phyloP scores from a whole-genome alignment of 208 protist species.

The Acanthamoeba sp. region DNA sequence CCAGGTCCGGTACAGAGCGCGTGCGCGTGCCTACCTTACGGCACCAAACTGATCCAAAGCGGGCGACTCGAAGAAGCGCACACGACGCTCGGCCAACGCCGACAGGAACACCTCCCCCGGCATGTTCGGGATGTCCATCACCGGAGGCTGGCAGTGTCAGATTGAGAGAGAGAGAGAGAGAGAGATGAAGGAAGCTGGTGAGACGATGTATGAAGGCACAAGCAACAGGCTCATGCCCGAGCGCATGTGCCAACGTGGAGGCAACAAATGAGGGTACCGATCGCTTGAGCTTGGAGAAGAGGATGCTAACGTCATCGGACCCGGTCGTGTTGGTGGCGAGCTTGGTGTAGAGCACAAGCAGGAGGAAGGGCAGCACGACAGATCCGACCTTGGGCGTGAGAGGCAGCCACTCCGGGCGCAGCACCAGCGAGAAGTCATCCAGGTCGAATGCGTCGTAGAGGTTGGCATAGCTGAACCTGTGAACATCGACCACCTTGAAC shows the following conservation, averaged over 20 bases:
- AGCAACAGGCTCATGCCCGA: no score
- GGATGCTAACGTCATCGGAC: slow-evolving; percentile 30
- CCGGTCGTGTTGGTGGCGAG: not conserved
- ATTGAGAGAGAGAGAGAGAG: no score
- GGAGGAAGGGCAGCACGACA: slow-evolving; percentile 33
- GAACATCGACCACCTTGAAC: slow-evolving; percentile 38
- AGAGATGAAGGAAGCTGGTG: not conserved
- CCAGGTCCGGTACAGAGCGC: not conserved
- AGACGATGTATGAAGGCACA: not conserved
- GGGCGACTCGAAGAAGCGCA: slow-evolving; percentile 55
- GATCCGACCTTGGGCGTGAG: not conserved
- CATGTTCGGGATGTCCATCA: slow-evolving; percentile 6
- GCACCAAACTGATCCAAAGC: not conserved
- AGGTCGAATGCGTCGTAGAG: slow-evolving; percentile 26
- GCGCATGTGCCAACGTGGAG: not conserved
- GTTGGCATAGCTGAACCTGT: slow-evolving; percentile 41
- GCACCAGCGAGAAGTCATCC: slow-evolving; percentile 44
- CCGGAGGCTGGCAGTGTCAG: not conserved
- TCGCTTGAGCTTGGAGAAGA: slow-evolving; percentile 43
- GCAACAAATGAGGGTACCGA: not conserved
- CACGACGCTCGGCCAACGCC: slow-evolving; percentile 35
- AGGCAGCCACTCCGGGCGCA: slow-evolving; percentile 10
- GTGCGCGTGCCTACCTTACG: not conserved
- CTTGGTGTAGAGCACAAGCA: slow-evolving; percentile 58
- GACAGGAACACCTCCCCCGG: slow-evolving; percentile 43